Base-by-base conservation (phyloP, 805 yeast species). In the Ogataea paradorogensis region DNA sequence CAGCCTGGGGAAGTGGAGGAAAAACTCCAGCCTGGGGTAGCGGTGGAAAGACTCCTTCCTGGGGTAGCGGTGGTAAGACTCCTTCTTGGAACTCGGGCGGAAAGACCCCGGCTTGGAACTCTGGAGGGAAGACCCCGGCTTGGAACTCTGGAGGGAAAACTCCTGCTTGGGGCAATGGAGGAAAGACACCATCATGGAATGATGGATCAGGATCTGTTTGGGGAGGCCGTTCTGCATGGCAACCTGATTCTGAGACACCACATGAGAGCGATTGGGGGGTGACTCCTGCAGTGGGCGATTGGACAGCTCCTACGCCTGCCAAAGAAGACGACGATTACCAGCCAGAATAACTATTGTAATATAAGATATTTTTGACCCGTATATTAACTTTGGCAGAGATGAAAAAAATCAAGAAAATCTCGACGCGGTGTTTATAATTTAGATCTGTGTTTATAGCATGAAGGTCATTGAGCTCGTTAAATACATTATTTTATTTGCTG, bases 101-200 rank as follows among this genome's bases (percentile, higher is more conserved):
- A 55, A 59, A 56, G 42, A 66, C 74, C 10, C 76, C 82, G 2
- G 67, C 80, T 1, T 74, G 84, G 81, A 50, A 30, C 47, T 47
- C 38, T 45, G 58, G 53, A 52, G 70, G 44, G 46, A 63, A 55
- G 31, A 66, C 74, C 1, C 72, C 75, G 2, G 63, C 69, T 0
- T 63, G 66, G 63, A 48, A 57, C 9, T 32, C 60, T 22, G 73
- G 73, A 5, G 62, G 65, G 15, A 59, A 58, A 33, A 69, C 75
- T 1, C 75, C 77, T 1, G 73, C 76, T 1, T 69, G 65, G 62
- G 45, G 50, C 4, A 42, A 65, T 5, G 73, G 72, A n/a, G 74
- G 74, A 2, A 66, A 57, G 46, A 71, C 78, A 9, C 79, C 76
- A 5, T 61, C 67, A 1, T 62, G 65, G 65, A 67, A 38, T 48